Base-by-base conservation (phyloP, 1,139 yeast species). In the Geotrichum reessii region DNA sequence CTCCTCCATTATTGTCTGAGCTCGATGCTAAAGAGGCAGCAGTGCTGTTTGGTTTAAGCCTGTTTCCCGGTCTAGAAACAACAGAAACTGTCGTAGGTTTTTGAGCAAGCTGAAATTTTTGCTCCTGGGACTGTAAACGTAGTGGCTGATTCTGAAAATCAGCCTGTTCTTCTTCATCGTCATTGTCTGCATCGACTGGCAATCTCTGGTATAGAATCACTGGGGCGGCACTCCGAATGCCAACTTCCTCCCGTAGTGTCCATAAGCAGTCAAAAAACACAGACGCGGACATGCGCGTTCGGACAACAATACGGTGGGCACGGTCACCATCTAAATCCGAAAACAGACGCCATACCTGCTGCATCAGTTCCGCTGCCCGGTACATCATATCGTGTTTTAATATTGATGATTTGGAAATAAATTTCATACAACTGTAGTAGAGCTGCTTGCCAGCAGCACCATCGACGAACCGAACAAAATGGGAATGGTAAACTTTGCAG, bases 341-440 rank as follows among this genome's bases (percentile, higher is more conserved):
- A 72, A 87, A 87, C 61, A 91, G 78, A 64, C 87, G 90, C 99
- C 99, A 93, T 78, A 91, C 85, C 67, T 90, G 91, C 65, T 87
- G 82, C 93, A 93, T 90, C 60, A 93, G 90, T 21, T 96, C 97
- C 59, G 96, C 85, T 0, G 96, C 88, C 63, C 98, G 80, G 71
- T 88, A 88, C 0, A 97, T 91, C 79, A 93, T 85, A 69, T 93
- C 99, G 71, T 92, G 95, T 67, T 88, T 89, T 65, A 90, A 76
- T 47, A 92, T 86, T 0, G 97, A 89, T 0, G 96, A 96, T 62
- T 82, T 82, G 56, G 84, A 81, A 1, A 93, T 84, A 53, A 88
- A 74, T 17, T 25, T 48, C 19, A 48, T 48, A 7, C 44, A 37
- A 5, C 17, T 37, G n/a, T 48, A 9, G n/a, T 48, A 27, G 7